Evolutionary conservation across 1,139 yeast genomes (phyloP).

Genomic region (Zygoascus meyerae): DNA sequence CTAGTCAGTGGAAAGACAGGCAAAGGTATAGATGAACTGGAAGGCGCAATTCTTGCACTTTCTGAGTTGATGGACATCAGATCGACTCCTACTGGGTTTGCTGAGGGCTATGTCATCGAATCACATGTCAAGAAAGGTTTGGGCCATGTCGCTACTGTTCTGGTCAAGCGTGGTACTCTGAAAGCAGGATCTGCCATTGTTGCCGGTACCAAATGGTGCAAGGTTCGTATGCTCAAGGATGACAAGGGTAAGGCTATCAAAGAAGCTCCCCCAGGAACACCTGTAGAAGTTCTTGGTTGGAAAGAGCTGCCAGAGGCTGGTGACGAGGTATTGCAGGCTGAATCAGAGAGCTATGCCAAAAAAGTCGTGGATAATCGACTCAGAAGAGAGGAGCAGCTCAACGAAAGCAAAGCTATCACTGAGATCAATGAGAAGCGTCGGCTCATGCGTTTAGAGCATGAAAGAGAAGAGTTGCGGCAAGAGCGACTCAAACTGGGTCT

Average conservation of each 20-base stretch:
- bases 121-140: slow-evolving; percentile 76
- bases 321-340: slow-evolving; percentile 73
- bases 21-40: slow-evolving; percentile 77
- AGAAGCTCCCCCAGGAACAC: slow-evolving; percentile 79
- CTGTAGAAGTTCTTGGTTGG: slow-evolving; percentile 94
- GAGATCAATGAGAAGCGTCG: slow-evolving; percentile 53
- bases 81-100: slow-evolving; percentile 48
- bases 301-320: slow-evolving; percentile 91
- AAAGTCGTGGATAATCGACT: slow-evolving; percentile 63
- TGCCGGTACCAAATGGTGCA: slow-evolving; percentile 83
- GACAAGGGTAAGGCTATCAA: slow-evolving; percentile 62
- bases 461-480: slow-evolving; percentile 18
- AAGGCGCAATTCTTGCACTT: slow-evolving; percentile 79
- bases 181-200: slow-evolving; percentile 66
- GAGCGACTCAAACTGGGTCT: slow-evolving; percentile 33
- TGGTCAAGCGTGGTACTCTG: slow-evolving; percentile 74
- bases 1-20: slow-evolving; percentile 85
- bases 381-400: slow-evolving; percentile 50
- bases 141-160: slow-evolving; percentile 81
- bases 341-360: slow-evolving; percentile 67
- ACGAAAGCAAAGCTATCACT: slow-evolving; percentile 63
- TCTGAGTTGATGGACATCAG: slow-evolving; percentile 78
- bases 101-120: slow-evolving; percentile 90
- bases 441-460: slow-evolving; percentile 42
- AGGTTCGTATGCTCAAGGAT: slow-evolving; percentile 75